Evolutionary conservation across 257 asterid genomes (phyloP).

Genomic region (Plantago elongata): DNA sequence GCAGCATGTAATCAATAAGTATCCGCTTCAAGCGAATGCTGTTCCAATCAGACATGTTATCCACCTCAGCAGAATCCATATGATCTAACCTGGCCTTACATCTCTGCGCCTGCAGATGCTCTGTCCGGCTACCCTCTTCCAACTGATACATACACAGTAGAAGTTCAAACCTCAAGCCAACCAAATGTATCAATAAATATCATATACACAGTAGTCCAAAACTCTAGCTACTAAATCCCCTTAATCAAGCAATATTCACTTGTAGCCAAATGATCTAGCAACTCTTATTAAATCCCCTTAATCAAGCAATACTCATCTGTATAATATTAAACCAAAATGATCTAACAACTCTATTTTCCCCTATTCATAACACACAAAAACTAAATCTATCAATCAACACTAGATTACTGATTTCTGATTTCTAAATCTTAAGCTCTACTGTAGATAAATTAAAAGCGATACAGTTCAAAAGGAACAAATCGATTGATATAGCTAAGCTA

Average conservation of each 20-base stretch:
- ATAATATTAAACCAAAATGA: too few species aligned
- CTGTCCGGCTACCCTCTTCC: constrained; percentile 83
- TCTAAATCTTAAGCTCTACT: too few species aligned
- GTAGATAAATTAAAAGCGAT: too few species aligned
- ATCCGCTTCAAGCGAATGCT: constrained; percentile 70
- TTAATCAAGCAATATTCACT: neutral
- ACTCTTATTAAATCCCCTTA: neutral
- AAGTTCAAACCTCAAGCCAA: constrained; percentile 9
- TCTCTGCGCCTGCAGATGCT: constrained; percentile 88
- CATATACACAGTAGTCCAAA: neutral
- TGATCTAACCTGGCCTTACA: constrained; percentile 83
- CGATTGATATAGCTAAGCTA: constrained; percentile 13
- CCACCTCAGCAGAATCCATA: constrained; percentile 76
- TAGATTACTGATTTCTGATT: too few species aligned
- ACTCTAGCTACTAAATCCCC: constrained; percentile 5
- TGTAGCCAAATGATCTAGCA: neutral
- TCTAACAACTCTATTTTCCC: too few species aligned
- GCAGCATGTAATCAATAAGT: constrained; percentile 91
- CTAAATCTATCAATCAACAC: too few species aligned
- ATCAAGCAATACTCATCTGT: too few species aligned
- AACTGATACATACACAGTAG: constrained; percentile 35
- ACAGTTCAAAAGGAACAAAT: constrained; percentile 2
- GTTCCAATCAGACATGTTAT: constrained; percentile 65
- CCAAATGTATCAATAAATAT: constrained; percentile 1
- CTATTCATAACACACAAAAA: too few species aligned